These are phyloP conservation scores for Neurospora sp. DNA, from an alignment of 495 filamentous ascomycete species.

Conservation along the genomic window DNA sequence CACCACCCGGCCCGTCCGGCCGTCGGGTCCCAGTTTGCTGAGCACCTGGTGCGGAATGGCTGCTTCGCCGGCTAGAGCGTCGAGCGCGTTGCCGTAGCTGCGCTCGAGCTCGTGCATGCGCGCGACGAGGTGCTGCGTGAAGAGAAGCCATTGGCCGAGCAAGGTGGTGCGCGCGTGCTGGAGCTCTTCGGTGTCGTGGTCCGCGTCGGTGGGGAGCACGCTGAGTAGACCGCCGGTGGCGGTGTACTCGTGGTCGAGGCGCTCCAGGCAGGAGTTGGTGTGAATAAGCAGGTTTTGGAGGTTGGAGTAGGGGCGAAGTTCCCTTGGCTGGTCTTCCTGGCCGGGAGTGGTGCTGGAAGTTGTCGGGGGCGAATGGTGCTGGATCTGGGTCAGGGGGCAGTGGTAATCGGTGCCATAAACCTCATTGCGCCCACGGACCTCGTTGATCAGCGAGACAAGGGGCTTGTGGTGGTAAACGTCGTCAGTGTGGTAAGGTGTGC, in stretches of 20 bases:
- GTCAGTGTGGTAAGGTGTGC: slow-evolving; percentile 33
- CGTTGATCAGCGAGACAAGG: slow-evolving; percentile 36
- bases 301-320: slow-evolving; percentile 28
- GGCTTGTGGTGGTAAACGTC: slow-evolving; percentile 33
- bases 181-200: slow-evolving; percentile 22
- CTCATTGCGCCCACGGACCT: slow-evolving; percentile 30
- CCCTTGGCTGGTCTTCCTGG: not conserved
- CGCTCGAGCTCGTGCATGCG: slow-evolving; percentile 44
- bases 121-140: slow-evolving; percentile 34
- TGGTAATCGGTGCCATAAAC: slow-evolving; percentile 28
- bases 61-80: slow-evolving; percentile 38
- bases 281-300: slow-evolving; percentile 41
- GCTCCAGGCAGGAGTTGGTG: slow-evolving; percentile 43
- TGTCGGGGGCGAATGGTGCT: not conserved
- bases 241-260: slow-evolving; percentile 44
- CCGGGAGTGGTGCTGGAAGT: slow-evolving; percentile 5
- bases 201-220: slow-evolving; percentile 30
- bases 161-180: slow-evolving; percentile 27
- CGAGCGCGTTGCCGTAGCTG: slow-evolving; percentile 34
- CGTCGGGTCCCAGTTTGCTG: slow-evolving; percentile 24
- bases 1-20: slow-evolving; percentile 26
- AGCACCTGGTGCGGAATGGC: slow-evolving; percentile 33
- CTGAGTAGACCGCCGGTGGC: slow-evolving; percentile 39
- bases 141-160: slow-evolving; percentile 41
- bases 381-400: slow-evolving; percentile 25